Percentiles rank a stretch among this genome's conserved stretches.
These are phyloP conservation scores for Lasiodiplodia sp. DNA, from an alignment of 2,329 filamentous ascomycete species.

Conservation along the genomic window DNA sequence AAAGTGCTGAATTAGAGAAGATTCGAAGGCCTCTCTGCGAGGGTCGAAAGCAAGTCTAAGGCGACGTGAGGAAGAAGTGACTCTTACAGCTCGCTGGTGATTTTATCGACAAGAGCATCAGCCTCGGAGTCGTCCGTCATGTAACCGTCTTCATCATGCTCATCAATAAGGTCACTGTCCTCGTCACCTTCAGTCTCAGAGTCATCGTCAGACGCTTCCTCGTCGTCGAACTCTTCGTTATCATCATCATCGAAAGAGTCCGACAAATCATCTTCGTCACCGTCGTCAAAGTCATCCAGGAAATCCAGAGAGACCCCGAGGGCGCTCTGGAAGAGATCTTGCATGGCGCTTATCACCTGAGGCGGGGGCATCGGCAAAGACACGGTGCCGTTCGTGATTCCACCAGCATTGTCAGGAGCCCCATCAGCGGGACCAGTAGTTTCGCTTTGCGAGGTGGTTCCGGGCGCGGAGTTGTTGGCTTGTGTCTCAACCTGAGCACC, in stretches of 20 bases:
- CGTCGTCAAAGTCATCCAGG: neutral
- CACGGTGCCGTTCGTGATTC: neutral
- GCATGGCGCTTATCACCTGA: constrained; percentile 16
- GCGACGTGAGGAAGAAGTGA: neutral
- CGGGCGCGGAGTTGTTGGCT: neutral
- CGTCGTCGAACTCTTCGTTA: constrained; percentile 11
- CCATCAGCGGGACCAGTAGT: neutral
- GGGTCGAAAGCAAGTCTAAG: neutral
- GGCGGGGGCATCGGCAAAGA: constrained; percentile 11
- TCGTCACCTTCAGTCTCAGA: constrained; percentile 2
- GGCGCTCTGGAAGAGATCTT: constrained; percentile 21
- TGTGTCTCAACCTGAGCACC: neutral
- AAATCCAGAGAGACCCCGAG: constrained; percentile 22
- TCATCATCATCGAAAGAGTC: constrained; percentile 2
- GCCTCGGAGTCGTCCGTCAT: neutral
- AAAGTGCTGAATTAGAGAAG: neutral
- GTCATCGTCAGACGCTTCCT: neutral
- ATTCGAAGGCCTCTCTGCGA: neutral
- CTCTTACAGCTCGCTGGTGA: neutral
- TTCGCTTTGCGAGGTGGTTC: neutral
- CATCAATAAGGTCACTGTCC: neutral
- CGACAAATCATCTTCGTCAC: neutral
- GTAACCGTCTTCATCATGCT: constrained; percentile 11
- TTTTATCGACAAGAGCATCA: constrained; percentile 6
- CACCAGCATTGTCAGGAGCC: neutral